Evolutionary conservation across 2,329 filamentous ascomycete species (phyloP), one percentile per base, ranked within the genome.

Genomic region (Aspergillus piperis): DNA sequence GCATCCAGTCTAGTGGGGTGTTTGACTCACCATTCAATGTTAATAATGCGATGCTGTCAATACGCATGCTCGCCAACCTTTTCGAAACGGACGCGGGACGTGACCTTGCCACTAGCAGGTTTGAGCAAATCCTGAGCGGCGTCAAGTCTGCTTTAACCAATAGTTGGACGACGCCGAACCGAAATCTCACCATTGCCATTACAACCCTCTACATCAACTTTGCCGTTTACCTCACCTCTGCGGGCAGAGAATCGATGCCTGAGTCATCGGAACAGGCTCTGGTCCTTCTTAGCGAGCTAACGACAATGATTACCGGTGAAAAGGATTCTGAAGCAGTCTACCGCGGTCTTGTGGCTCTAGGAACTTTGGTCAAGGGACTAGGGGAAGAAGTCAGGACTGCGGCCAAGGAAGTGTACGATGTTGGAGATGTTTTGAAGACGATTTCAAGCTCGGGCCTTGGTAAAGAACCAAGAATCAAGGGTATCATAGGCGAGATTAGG

Each of bases 41-140:
- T 56, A 97, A 97, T 75, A 92, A 92, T 66, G 85, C 87, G 10
- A 96, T 98, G 89, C 90, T 99, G 82, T 88, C 89, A 0, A 82
- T 92, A 11, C 90, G 95, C 3, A 86, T 89, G 13, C 82, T 98
- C 52, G 88, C 87, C 30, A 99, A 99, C 68, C 80, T 97, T 7
- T 96, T 97, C 71, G 84, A 86, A 62, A 91, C 90, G 0, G 79
- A 86, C 0, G 82, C 88, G 59, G 95, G 95, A 15, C 86, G 90
- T 21, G 79, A 81, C 49, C 77, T 91, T 3, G 86, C 87, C 5
- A 83, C 85, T 11, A 79, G 78, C 19, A 80, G 81, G 47, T 86
- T 88, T 19, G 84, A 88, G 42, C 81, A 83, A 41, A 84, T 90
- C 4, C 79, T 91, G 4, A 76, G 80, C 2, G 84, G 89, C 27